phyloP scores from a whole-genome alignment of 2,329 filamentous ascomycete species.

The Colletotrichum echinochloae region DNA sequence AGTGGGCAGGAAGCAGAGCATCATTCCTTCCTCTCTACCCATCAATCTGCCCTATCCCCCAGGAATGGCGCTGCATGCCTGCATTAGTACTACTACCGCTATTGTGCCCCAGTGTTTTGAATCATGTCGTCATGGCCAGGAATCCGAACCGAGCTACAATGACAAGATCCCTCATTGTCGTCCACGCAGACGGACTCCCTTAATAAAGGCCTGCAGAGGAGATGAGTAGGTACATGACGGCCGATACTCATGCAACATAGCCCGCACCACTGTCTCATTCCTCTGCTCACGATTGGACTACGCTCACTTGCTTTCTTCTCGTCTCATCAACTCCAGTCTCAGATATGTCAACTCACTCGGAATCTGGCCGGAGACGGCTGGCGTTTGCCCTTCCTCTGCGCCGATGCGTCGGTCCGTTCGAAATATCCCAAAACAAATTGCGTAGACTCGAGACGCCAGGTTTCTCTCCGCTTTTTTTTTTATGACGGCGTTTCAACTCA shows the following conservation, averaged over 20 bases:
- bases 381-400: neutral
- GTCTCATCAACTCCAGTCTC: neutral
- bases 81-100: neutral
- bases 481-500: slow-evolving; percentile 11
- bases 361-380: slow-evolving; percentile 1
- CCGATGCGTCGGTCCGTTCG: neutral
- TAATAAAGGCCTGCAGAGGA: neutral
- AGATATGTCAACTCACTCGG: neutral
- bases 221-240: neutral
- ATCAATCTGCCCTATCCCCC: too few species aligned
- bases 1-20: neutral
- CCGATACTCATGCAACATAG: neutral
- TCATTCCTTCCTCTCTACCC: neutral
- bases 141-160: neutral
- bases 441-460: slow-evolving; percentile 9
- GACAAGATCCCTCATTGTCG: neutral
- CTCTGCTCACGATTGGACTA: neutral
- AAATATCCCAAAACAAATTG: neutral
- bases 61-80: neutral
- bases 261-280: neutral
- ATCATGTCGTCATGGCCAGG: neutral
- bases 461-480: neutral
- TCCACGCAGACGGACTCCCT: neutral
- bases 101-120: too few species aligned
- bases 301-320: neutral